Base-by-base conservation (phyloP, 768 basidiomycete species). In the Termitomyces sp. region DNA sequence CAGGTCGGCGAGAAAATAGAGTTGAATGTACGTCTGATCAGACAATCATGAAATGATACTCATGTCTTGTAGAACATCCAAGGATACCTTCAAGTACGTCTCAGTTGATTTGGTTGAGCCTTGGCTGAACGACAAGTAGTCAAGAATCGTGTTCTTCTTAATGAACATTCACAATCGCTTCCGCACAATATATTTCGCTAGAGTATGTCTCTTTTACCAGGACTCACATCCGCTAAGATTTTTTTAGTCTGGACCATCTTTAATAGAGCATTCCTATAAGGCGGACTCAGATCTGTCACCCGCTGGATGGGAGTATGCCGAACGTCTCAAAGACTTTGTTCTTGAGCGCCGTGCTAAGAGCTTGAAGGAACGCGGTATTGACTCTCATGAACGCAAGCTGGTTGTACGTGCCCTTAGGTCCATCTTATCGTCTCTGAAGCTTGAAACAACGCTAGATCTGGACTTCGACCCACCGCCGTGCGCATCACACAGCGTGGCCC, bases 101-200 rank as follows among this genome's bases (percentile, higher is more conserved):
- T 29, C 10, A 16, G 15, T 29, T 44, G 25, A 27, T 25, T n/a
- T 35, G 32, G 16, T 41, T 29, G 25, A 47, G 20, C 42, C 55
- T 10, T 20, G 45, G 6, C 54, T 62, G 7, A 61, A 49, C 48
- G 50, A 13, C 29, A 31, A 29, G 15, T 50, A 98, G 86, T 93
- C 93, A 2, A 77, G 96, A 56, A 94, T 98, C 56, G 91, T 98
- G 23, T 99, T 98, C 79, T 98, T 97, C 79, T 77, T 99, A 42
- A 98, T 98, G 97, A 99, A 99, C 68, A 98, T 99, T 45, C 96
- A 99, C 72, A 98, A 94, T 64, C 80, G 82, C 58, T 90, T 86
- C 66, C 80, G 96, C 20, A 94, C 88, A 44, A 99, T 99, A 59
- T 98, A 95, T 70, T 98, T 99, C 72, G 96, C 96, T 5, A 76